Evolutionary conservation across 2,329 filamentous ascomycete genomes (phyloP).

Genomic region (Penicillium sp.): DNA sequence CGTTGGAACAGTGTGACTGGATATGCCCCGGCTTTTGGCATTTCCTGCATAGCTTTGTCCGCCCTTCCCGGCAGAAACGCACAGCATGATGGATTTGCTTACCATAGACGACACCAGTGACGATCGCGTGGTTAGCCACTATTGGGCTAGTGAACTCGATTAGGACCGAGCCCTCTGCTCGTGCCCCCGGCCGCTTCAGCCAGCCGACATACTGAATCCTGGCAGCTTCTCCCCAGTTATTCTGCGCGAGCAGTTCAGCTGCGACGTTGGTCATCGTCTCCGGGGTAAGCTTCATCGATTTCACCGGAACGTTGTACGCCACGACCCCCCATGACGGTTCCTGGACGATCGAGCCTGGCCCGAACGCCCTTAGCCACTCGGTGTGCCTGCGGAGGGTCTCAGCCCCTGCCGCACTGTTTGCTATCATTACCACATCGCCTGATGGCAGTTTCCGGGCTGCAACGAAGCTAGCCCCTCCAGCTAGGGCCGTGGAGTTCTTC

Average conservation of each 20-base stretch:
- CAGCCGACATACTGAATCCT: constrained; percentile 3
- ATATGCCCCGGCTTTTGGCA: neutral
- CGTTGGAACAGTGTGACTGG: neutral
- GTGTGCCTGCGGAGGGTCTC: constrained; percentile 4
- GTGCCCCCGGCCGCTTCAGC: neutral
- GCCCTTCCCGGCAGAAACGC: neutral
- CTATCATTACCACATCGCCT: constrained; percentile 2
- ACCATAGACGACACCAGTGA: neutral
- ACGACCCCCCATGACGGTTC: constrained; percentile 5
- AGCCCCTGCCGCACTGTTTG: constrained; percentile 4
- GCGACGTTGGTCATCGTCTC: constrained; percentile 8
- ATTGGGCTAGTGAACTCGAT: constrained; percentile 6
- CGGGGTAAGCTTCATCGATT: constrained; percentile 3
- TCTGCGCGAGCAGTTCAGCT: constrained; percentile 4
- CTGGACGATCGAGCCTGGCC: constrained; percentile 4
- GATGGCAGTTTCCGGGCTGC: constrained; percentile 7
- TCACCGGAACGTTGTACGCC: constrained; percentile 3
- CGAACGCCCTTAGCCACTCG: constrained; percentile 3
- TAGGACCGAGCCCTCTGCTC: neutral
- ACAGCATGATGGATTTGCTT: constrained; percentile 1
- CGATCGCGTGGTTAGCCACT: constrained; percentile 5
- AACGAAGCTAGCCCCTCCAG: constrained; percentile 1
- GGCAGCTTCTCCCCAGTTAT: constrained; percentile 3
- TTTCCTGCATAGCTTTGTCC: neutral
- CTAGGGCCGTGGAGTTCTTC: constrained; percentile 1